Conservation (phyloP, 75 land plant genomes). For the Azolla pinnata region DNA sequence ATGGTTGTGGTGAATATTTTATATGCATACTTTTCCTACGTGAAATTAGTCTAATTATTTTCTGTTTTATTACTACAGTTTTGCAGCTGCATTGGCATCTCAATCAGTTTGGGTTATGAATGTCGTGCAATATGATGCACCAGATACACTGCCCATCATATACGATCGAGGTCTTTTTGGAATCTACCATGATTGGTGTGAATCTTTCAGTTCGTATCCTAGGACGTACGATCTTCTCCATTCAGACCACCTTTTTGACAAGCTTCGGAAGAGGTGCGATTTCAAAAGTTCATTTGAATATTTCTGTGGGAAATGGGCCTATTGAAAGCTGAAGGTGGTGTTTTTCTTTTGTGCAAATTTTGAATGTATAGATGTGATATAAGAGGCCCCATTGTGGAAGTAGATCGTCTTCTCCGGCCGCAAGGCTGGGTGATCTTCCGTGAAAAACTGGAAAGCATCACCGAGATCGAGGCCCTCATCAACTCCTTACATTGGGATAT, state of each 20-base stretch:
- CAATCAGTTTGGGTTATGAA: slow-evolving; percentile 28
- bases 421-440: slow-evolving; percentile 7
- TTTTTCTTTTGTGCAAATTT: neutral
- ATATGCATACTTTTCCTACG: neutral
- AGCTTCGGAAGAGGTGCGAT: slow-evolving; percentile 20
- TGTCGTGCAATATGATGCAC: slow-evolving; percentile 23
- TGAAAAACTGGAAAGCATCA: neutral
- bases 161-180: slow-evolving; percentile 39
- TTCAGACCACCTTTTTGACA: slow-evolving; percentile 33
- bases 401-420: slow-evolving; percentile 8
- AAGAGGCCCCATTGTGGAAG: slow-evolving; percentile 1
- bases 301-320: neutral
- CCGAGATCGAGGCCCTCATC: neutral
- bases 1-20: neutral
- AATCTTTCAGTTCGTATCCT: slow-evolving; percentile 41
- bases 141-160: slow-evolving; percentile 38
- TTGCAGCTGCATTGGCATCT: slow-evolving; percentile 25
- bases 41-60: neutral
- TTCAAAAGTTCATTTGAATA: neutral
- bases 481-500: slow-evolving; percentile 5
- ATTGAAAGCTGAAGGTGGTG: neutral
- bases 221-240: slow-evolving; percentile 39
- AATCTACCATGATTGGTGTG: slow-evolving; percentile 44
- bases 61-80: slow-evolving; percentile 9
- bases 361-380: slow-evolving; percentile 5